phyloP scores from a whole-genome alignment of 176 grass and related monocot genomes.

The Eragrostis curvula region DNA sequence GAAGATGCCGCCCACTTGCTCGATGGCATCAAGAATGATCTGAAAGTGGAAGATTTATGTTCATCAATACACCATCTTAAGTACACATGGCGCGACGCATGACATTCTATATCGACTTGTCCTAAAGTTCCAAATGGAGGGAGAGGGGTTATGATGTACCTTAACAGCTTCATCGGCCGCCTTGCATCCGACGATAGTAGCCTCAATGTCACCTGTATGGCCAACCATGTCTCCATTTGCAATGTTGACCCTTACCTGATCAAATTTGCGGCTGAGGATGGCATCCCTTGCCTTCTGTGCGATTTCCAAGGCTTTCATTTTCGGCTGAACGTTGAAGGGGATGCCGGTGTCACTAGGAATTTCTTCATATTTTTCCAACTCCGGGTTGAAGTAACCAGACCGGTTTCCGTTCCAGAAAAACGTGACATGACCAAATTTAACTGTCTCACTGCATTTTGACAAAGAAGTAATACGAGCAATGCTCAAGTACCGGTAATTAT shows the following conservation, averaged over 20 bases:
- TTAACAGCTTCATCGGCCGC: slow-evolving; percentile 86
- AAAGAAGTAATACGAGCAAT: not conserved
- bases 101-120: not conserved
- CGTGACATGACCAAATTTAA: slow-evolving; percentile 96
- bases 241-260: slow-evolving; percentile 92
- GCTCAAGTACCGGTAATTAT: not conserved
- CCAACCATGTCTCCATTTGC: slow-evolving; percentile 95
- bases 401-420: slow-evolving; percentile 99
- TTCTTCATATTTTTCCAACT: slow-evolving; percentile 81
- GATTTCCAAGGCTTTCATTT: slow-evolving; percentile 94
- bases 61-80: not conserved
- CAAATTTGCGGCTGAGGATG: slow-evolving; percentile 73
- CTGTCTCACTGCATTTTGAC: slow-evolving; percentile 68
- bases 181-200: slow-evolving; percentile 81
- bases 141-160: slow-evolving; percentile 25
- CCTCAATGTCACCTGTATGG: slow-evolving; percentile 87
- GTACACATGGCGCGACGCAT: not conserved
- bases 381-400: slow-evolving; percentile 82
- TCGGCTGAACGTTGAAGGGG: slow-evolving; percentile 79
- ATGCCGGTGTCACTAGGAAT: slow-evolving; percentile 88
- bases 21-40: slow-evolving; percentile 79
- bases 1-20: slow-evolving; percentile 83
- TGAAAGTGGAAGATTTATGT: slow-evolving; percentile 2
- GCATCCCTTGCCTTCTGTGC: slow-evolving; percentile 82
- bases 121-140: not conserved